Evolutionary conservation across 225 moss, liverwort and hornwort genomes (phyloP).

Genomic region (Takakia lepidozioides): DNA sequence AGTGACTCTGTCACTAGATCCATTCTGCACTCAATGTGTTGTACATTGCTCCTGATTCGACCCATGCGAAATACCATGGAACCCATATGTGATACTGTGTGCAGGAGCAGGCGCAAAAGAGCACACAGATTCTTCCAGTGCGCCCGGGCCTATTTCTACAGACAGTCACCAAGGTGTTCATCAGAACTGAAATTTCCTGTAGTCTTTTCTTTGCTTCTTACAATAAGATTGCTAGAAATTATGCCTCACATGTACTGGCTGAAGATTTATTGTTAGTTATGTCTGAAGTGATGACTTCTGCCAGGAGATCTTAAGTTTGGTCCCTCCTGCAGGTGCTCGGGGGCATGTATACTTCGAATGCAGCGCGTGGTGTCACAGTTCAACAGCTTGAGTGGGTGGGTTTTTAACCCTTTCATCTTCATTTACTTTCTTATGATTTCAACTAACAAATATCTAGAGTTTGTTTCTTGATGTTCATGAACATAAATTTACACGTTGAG

Average conservation of each 20-base stretch:
- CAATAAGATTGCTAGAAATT: too few species aligned
- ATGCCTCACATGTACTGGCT: too few species aligned
- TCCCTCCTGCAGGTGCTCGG: conserved; percentile 40
- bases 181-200: neutral
- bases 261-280: too few species aligned
- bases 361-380: conserved; percentile 84
- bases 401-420: too few species aligned
- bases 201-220: neutral
- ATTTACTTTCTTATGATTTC: too few species aligned
- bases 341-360: conserved; percentile 80
- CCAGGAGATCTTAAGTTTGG: neutral
- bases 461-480: too few species aligned
- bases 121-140: conserved; percentile 61
- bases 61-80: too few species aligned
- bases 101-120: conserved; percentile 26
- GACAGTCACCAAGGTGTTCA: conserved; percentile 62
- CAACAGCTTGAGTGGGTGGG: conserved; percentile 98
- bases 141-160: conserved; percentile 87
- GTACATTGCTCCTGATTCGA: too few species aligned
- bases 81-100: too few species aligned
- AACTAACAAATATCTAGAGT: too few species aligned
- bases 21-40: neutral
- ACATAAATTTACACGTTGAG: too few species aligned
- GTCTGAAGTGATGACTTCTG: too few species aligned
- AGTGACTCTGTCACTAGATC: neutral